These are phyloP conservation scores for Monascus purpureus DNA, from an alignment of 495 filamentous ascomycete species.

Conservation along the genomic window DNA sequence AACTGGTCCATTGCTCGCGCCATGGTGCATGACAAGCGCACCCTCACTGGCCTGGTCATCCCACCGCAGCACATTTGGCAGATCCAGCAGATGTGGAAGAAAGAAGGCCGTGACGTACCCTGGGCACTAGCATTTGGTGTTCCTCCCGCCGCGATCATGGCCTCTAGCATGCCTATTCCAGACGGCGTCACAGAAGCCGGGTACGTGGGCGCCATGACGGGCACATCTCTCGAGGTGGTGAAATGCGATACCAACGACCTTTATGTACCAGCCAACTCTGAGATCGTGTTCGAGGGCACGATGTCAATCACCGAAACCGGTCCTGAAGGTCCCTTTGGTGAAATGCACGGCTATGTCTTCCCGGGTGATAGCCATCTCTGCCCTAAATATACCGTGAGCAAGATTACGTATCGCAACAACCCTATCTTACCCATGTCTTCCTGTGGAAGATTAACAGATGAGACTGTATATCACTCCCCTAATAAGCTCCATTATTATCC, in stretches of 20 bases:
- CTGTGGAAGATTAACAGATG: constrained; percentile 21
- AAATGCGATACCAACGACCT: constrained; percentile 29
- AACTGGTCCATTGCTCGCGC: constrained; percentile 31
- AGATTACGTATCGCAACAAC: constrained; percentile 26
- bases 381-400: constrained; percentile 22
- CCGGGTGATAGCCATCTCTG: constrained; percentile 13
- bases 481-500: background rate
- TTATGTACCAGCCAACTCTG: constrained; percentile 22
- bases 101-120: constrained; percentile 19
- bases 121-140: constrained; percentile 25
- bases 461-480: constrained; percentile 12
- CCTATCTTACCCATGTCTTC: constrained; percentile 24
- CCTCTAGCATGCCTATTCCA: constrained; percentile 23
- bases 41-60: constrained; percentile 19
- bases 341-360: constrained; percentile 26
- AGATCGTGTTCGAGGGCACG: constrained; percentile 27
- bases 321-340: constrained; percentile 23
- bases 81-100: constrained; percentile 25
- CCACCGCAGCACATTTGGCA: constrained; percentile 20
- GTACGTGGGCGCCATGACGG: constrained; percentile 25
- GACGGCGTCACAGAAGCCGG: constrained; percentile 20
- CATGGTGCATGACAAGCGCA: constrained; percentile 20
- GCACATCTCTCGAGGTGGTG: constrained; percentile 19
- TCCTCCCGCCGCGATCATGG: constrained; percentile 27
- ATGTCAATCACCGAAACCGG: constrained; percentile 19